Conservation (phyloP, 495 filamentous ascomycete genomes). For the Chaetomium fimeti region DNA sequence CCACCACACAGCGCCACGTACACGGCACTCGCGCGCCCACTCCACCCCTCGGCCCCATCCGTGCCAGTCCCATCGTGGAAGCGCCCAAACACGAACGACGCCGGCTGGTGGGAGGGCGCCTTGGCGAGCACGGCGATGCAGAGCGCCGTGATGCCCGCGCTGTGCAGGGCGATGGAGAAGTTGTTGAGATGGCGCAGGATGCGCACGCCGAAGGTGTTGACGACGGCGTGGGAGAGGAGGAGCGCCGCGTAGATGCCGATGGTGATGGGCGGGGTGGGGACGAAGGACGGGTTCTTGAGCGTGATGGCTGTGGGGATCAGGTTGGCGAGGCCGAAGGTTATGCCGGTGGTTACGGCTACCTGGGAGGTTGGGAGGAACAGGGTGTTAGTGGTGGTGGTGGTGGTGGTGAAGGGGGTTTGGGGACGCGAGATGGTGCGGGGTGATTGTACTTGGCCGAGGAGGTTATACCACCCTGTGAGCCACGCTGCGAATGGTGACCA, state of each 20-base stretch:
- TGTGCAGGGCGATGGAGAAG: constrained; percentile 60
- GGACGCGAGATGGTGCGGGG: background rate
- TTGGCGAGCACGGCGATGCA: constrained; percentile 60
- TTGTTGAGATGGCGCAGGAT: constrained; percentile 60
- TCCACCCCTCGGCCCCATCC: constrained; percentile 49
- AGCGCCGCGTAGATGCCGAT: constrained; percentile 64
- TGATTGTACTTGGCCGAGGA: constrained; percentile 53
- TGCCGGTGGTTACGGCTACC: constrained; percentile 66
- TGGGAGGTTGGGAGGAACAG: background rate
- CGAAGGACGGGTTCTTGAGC: constrained; percentile 52
- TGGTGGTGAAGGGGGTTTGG: background rate
- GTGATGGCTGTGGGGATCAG: constrained; percentile 60
- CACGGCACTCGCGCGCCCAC: constrained; percentile 36
- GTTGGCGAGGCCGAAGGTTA: constrained; percentile 62
- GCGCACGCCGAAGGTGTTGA: constrained; percentile 62
- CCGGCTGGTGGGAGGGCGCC: constrained; percentile 60
- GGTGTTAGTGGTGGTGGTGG: background rate
- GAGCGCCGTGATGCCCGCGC: constrained; percentile 54
- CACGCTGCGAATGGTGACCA: constrained; percentile 61
- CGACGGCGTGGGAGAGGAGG: constrained; percentile 53
- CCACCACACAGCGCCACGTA: constrained; percentile 57
- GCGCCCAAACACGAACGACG: constrained; percentile 57
- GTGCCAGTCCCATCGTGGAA: constrained; percentile 56
- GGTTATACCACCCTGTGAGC: constrained; percentile 65
- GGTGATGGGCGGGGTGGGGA: constrained; percentile 51